Conservation (phyloP, 306 rosid species). For the Prunus fruticosa region DNA sequence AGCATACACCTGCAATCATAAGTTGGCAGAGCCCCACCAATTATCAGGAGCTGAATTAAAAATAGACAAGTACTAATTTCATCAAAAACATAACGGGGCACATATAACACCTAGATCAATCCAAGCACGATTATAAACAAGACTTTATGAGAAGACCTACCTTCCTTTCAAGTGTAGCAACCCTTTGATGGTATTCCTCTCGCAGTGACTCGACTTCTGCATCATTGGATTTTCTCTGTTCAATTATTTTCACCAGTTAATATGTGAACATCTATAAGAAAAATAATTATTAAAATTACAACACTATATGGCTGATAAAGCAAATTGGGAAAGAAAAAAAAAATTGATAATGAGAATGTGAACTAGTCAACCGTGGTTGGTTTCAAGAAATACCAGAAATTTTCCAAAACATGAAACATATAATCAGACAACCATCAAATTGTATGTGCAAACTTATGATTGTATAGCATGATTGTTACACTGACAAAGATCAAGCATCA, state of each 20-base stretch:
- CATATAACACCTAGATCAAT: neutral
- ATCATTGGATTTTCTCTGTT: slow-evolving; percentile 91
- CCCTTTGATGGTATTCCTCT: slow-evolving; percentile 98
- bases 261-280: neutral
- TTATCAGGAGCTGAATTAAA: neutral
- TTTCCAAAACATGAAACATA: neutral
- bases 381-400: neutral
- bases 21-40: neutral
- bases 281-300: neutral
- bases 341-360: neutral
- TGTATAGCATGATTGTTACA: neutral
- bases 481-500: neutral
- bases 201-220: slow-evolving; percentile 93
- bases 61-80: neutral
- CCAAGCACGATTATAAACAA: slow-evolving; percentile 12
- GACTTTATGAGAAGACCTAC: slow-evolving; percentile 33
- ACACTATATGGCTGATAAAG: neutral
- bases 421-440: neutral
- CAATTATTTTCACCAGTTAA: slow-evolving; percentile 41
- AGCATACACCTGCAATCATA: slow-evolving; percentile 72
- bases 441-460: neutral
- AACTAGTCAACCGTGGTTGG: neutral
- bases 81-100: neutral
- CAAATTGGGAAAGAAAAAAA: neutral
- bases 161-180: slow-evolving; percentile 88